Percentiles rank a stretch among this genome's conserved stretches.
Evolutionary conservation across 768 basidiomycete species (phyloP).

Genomic region (Sarcodon sp.): DNA sequence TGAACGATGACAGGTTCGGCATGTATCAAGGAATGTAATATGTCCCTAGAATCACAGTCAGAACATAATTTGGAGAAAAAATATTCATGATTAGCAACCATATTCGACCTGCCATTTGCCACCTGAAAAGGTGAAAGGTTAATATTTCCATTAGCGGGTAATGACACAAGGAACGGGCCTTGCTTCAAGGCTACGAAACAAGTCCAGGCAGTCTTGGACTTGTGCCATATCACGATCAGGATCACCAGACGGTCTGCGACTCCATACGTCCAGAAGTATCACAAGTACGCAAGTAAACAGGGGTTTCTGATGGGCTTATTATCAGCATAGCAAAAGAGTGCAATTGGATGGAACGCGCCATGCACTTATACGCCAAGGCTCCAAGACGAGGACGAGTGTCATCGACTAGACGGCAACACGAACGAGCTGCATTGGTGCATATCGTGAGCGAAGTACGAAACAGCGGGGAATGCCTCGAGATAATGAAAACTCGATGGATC

Average conservation of each 20-base stretch:
- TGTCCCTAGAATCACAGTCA: no score
- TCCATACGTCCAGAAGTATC: background rate
- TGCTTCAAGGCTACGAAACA: background rate
- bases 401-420: background rate
- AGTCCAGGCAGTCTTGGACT: background rate
- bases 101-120: no score
- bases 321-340: background rate
- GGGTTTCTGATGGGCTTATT: background rate
- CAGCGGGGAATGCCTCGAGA: background rate
- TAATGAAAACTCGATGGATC: background rate
- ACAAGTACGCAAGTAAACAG: background rate
- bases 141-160: no score
- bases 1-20: no score
- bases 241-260: background rate
- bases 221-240: background rate
- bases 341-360: background rate
- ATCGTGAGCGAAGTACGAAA: background rate
- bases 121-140: no score
- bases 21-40: no score
- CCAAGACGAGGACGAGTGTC: background rate
- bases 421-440: background rate
- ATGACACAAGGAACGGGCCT: background rate
- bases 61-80: no score
- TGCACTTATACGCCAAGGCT: background rate
- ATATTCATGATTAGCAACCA: no score